Evolutionary conservation across 208 protist species (phyloP).

Genomic region (Trypanosoma melophagium): DNA sequence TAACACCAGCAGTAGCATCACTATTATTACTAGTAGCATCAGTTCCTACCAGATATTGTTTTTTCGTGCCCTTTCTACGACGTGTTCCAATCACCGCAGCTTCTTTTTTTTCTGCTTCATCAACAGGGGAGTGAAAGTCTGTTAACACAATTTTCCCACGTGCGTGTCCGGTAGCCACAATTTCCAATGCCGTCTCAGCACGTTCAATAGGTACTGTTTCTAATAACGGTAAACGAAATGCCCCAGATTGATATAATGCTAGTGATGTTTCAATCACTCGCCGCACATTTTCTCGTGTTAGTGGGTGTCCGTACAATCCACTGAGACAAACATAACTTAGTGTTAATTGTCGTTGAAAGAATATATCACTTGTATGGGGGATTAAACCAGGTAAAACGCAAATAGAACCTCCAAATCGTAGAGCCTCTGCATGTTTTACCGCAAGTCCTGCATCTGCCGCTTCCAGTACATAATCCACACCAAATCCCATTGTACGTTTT

Average conservation of each 20-base stretch:
- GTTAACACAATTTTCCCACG: constrained; percentile 71
- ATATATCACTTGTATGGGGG: constrained; percentile 22
- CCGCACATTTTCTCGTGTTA: constrained; percentile 42
- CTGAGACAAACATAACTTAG: constrained; percentile 64
- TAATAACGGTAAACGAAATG: constrained; percentile 33
- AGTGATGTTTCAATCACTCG: constrained; percentile 38
- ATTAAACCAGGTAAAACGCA: constrained; percentile 57
- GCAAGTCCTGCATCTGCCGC: constrained; percentile 35
- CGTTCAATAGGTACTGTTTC: constrained; percentile 57
- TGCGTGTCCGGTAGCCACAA: constrained; percentile 44
- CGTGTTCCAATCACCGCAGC: constrained; percentile 28
- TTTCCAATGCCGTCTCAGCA: constrained; percentile 43
- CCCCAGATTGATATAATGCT: constrained; percentile 49
- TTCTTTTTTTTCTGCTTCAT: constrained; percentile 29
- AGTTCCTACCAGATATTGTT: too few species aligned
- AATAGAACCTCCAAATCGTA: constrained; percentile 68
- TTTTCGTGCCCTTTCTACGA: not conserved
- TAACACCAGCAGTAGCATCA: too few species aligned
- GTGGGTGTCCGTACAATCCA: constrained; percentile 35
- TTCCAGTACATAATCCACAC: constrained; percentile 87
- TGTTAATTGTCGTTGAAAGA: constrained; percentile 62
- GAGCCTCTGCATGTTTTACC: constrained; percentile 40
- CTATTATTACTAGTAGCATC: too few species aligned
- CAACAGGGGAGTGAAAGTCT: constrained; percentile 36
- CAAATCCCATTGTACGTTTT: constrained; percentile 46